phyloP scores from a whole-genome alignment of 257 asterid genomes.

The Perilla frutescens region DNA sequence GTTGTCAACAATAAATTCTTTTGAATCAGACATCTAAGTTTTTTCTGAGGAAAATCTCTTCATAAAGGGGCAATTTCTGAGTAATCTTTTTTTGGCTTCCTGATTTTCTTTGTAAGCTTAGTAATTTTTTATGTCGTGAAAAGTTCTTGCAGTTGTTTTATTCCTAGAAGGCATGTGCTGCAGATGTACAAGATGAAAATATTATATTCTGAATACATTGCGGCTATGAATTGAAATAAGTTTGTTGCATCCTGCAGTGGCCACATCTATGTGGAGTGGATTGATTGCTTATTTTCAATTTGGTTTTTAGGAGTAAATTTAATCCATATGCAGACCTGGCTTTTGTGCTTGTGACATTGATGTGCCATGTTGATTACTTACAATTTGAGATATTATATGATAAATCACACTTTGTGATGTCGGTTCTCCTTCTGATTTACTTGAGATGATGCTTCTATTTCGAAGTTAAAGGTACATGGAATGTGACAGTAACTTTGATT shows the following conservation, averaged over 20 bases:
- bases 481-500: neutral
- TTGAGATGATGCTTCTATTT: conserved; percentile 10
- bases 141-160: neutral
- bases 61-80: neutral
- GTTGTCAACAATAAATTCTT: neutral
- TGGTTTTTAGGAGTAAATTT: neutral
- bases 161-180: conserved; percentile 1
- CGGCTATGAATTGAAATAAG: neutral
- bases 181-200: neutral
- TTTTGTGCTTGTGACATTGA: neutral
- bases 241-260: neutral
- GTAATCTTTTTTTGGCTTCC: neutral
- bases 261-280: neutral
- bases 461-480: neutral
- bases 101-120: neutral
- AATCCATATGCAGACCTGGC: neutral
- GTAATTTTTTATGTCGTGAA: neutral
- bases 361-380: neutral
- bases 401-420: neutral
- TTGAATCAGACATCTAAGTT: neutral
- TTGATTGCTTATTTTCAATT: neutral
- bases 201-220: neutral
- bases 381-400: conserved; percentile 1
- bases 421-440: neutral
- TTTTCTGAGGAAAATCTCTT: neutral